These are phyloP conservation scores for Dactylella cylindrospora DNA, from an alignment of 2,329 filamentous ascomycete genomes.

Conservation along the genomic window DNA sequence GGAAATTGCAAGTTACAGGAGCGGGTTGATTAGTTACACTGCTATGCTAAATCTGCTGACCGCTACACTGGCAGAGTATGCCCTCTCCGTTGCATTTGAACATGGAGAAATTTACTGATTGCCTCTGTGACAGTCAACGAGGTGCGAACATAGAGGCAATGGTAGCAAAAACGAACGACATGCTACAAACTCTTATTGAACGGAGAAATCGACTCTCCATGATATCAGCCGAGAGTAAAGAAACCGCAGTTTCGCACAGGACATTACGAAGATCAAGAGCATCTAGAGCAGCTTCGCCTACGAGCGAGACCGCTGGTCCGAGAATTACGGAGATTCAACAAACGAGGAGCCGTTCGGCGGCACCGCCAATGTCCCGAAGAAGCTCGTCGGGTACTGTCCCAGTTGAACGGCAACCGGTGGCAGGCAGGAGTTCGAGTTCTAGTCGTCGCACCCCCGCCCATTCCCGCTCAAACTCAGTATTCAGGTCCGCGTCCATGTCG, in stretches of 20 bases:
- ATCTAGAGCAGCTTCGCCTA: not conserved
- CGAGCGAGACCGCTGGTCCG: constrained; percentile 17
- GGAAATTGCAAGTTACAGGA: constrained; percentile 41
- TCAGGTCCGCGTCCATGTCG: constrained; percentile 25
- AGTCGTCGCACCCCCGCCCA: constrained; percentile 1
- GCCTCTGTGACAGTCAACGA: constrained; percentile 39
- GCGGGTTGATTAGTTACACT: constrained; percentile 41
- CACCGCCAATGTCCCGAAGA: constrained; percentile 22
- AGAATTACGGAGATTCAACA: constrained; percentile 3
- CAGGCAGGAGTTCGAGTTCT: not conserved
- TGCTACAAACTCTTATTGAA: constrained; percentile 38
- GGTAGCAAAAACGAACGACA: constrained; percentile 41
- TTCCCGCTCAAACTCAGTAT: constrained; percentile 6
- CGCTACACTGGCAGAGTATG: constrained; percentile 40
- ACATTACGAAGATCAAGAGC: constrained; percentile 2
- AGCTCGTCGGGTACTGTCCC: constrained; percentile 3
- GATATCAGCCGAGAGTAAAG: constrained; percentile 14
- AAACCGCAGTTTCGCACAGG: constrained; percentile 6
- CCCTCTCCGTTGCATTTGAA: too few relatives aligned
- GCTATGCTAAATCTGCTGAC: constrained; percentile 39
- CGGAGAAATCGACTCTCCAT: constrained; percentile 33
- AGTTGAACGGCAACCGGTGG: not conserved
- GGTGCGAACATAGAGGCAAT: constrained; percentile 41
- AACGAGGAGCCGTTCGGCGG: constrained; percentile 27
- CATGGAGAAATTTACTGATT: too few relatives aligned